These are phyloP conservation scores for Cyclotella distinguenda DNA, from an alignment of 108 stramenopile genomes.

Conservation along the genomic window DNA sequence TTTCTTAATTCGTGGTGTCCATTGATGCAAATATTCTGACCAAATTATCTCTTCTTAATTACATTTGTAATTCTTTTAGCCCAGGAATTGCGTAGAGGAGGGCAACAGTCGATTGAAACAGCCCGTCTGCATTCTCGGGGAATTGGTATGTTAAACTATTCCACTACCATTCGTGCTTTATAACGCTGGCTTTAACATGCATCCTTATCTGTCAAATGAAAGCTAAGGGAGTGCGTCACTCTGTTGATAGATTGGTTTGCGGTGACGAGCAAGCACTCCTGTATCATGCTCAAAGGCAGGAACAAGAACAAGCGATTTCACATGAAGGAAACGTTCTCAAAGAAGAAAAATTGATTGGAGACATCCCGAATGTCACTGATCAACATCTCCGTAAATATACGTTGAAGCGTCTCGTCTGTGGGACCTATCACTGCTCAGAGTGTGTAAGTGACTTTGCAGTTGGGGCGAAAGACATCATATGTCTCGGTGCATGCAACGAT, in stretches of 20 bases:
- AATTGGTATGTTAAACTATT: no score
- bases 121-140: no score
- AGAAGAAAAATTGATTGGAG: no score
- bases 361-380: background rate
- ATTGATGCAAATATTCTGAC: no score
- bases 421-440: slow-evolving; percentile 1
- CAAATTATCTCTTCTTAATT: no score
- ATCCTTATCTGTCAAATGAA: no score
- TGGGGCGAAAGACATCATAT: slow-evolving; percentile 1
- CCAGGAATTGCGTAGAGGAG: no score
- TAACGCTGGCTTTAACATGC: no score
- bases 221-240: background rate
- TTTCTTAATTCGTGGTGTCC: no score
- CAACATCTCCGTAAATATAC: slow-evolving; percentile 2
- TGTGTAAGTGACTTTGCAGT: slow-evolving; percentile 6
- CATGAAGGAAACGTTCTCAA: background rate
- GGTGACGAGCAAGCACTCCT: slow-evolving; percentile 1
- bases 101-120: no score
- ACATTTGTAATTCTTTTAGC: no score
- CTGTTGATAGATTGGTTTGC: background rate
- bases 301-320: background rate
- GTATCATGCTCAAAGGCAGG: slow-evolving; percentile 4
- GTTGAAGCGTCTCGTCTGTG: slow-evolving; percentile 4
- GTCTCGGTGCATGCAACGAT: background rate
- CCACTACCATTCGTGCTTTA: background rate